A percentile compares a stretch with the other conserved stretches of the same genome.
These are phyloP conservation scores for Neofusicoccum laricinum DNA, from an alignment of 2,329 filamentous ascomycete species.

Conservation along the genomic window DNA sequence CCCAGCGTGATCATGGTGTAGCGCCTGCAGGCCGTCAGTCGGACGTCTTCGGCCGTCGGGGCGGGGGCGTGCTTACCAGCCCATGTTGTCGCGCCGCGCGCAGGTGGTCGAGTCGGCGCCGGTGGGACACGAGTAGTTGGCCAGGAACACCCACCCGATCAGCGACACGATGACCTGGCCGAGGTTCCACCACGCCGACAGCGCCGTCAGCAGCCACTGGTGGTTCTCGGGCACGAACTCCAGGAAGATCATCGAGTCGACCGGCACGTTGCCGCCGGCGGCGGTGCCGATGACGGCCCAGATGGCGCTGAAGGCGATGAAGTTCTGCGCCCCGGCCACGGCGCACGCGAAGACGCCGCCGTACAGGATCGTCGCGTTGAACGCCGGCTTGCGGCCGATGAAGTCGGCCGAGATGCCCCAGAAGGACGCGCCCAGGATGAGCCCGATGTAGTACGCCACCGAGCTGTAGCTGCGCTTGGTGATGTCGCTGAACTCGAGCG, in stretches of 20 bases:
- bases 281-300: slow-evolving; percentile 19
- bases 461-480: slow-evolving; percentile 29
- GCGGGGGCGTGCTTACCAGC: slow-evolving; percentile 33
- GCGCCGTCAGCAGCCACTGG: slow-evolving; percentile 58
- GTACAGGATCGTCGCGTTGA: slow-evolving; percentile 18
- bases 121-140: slow-evolving; percentile 41
- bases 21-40: background rate
- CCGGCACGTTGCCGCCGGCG: slow-evolving; percentile 52
- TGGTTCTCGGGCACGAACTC: slow-evolving; percentile 61
- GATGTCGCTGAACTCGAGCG: slow-evolving; percentile 18
- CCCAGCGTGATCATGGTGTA: slow-evolving; percentile 33
- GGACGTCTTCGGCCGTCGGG: background rate
- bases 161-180: slow-evolving; percentile 53
- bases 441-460: slow-evolving; percentile 32
- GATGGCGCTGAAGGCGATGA: slow-evolving; percentile 19
- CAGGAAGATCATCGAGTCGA: slow-evolving; percentile 63
- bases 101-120: slow-evolving; percentile 32
- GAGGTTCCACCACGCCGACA: slow-evolving; percentile 60
- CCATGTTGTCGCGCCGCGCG: slow-evolving; percentile 45
- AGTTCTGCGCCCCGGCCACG: slow-evolving; percentile 20
- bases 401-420: slow-evolving; percentile 32
- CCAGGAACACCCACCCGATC: slow-evolving; percentile 45
- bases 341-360: slow-evolving; percentile 19
- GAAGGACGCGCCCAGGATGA: slow-evolving; percentile 36
- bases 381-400: slow-evolving; percentile 19